Percentiles rank a stretch among this genome's conserved stretches.
Evolutionary conservation across 179 eudicot species (phyloP).

Genomic region (Patellifolia procumbens): DNA sequence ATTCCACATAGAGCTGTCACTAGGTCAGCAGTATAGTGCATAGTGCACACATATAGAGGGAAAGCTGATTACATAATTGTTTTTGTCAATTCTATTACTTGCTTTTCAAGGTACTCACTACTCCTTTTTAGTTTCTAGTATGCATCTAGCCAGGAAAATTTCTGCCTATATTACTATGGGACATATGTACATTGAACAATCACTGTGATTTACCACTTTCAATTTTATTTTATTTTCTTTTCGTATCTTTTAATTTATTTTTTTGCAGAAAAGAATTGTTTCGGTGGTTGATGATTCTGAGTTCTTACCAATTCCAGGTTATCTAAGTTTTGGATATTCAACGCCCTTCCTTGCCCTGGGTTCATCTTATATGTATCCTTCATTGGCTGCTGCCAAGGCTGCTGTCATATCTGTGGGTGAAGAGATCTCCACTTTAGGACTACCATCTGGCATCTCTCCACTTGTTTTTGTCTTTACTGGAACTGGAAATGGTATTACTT

Average conservation of each 20-base stretch:
- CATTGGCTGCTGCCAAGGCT: conserved; percentile 91
- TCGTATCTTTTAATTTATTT: too few species aligned
- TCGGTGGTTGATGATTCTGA: conserved; percentile 1
- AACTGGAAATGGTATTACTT: conserved; percentile 80
- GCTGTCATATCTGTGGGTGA: conserved; percentile 93
- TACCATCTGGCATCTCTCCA: conserved; percentile 86
- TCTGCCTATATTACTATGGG: neutral
- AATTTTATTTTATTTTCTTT: neutral
- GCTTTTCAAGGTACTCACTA: neutral
- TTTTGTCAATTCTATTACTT: too few species aligned
- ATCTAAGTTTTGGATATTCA: conserved; percentile 82
- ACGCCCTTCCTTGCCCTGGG: conserved; percentile 93
- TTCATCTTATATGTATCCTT: conserved; percentile 91
- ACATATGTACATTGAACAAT: neutral
- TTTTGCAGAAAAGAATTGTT: too few species aligned
- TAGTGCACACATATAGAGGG: too few species aligned
- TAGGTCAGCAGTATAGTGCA: too few species aligned
- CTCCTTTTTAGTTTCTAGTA: neutral
- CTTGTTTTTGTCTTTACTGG: conserved; percentile 93
- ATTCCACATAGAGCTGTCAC: too few species aligned
- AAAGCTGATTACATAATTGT: too few species aligned
- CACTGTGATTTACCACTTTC: neutral
- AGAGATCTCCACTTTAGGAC: conserved; percentile 85
- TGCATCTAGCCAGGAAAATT: neutral
- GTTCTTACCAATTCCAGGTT: conserved; percentile 51